A percentile compares a stretch with the other conserved stretches of the same genome.
Conservation (phyloP, 140 eudicot species). For the Flaveria floridana region DNA sequence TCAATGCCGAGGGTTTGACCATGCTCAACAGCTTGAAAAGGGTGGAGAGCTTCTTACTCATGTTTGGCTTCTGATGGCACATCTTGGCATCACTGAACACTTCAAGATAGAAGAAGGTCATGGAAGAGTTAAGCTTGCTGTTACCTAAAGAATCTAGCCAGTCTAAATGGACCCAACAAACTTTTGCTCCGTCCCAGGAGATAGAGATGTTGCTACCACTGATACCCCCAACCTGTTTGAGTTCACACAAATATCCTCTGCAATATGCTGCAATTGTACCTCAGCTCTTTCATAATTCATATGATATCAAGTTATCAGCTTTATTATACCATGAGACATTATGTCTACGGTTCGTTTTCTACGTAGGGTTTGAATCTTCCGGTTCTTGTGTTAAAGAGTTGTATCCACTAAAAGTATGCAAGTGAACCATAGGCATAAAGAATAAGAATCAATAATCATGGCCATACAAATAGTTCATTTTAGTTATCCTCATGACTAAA, state of each 20-base stretch:
- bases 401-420: neutral
- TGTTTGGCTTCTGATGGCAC: conserved; percentile 63
- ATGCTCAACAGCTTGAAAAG: conserved; percentile 54
- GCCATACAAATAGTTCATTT: neutral
- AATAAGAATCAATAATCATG: neutral
- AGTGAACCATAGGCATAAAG: neutral
- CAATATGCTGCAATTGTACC: neutral
- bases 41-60: conserved; percentile 66
- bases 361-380: neutral
- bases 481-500: neutral
- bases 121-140: conserved; percentile 47
- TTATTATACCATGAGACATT: neutral
- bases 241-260: conserved; percentile 9
- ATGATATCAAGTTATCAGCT: neutral
- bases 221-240: neutral
- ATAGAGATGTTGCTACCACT: too few relatives aligned
- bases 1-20: conserved; percentile 49
- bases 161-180: neutral
- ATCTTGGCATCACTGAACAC: conserved; percentile 56
- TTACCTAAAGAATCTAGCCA: conserved; percentile 18
- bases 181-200: too few relatives aligned
- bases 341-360: too few relatives aligned
- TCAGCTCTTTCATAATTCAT: too few relatives aligned
- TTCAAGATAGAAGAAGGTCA: conserved; percentile 55
- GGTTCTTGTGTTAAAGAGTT: conserved; percentile 12